These are phyloP conservation scores for Colletotrichum sublineola DNA, from an alignment of 2,329 filamentous ascomycete genomes.

Conservation along the genomic window DNA sequence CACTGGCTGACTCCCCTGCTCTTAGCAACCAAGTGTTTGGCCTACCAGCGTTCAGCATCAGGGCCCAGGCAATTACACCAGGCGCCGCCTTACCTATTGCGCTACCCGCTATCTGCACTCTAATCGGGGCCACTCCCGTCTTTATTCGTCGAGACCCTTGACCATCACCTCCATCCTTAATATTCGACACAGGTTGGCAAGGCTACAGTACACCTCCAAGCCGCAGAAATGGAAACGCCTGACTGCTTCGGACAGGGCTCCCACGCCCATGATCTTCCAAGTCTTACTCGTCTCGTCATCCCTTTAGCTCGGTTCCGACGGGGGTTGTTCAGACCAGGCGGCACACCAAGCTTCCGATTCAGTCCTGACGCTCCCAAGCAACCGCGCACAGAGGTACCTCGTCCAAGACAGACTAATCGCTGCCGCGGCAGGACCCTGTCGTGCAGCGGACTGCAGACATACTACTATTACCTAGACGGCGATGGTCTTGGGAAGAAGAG, in stretches of 20 bases:
- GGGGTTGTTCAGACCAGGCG: constrained; percentile 21
- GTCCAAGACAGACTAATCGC: background rate
- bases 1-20: constrained; percentile 31
- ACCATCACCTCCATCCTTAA: constrained; percentile 15
- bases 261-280: constrained; percentile 30
- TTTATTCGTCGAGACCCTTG: constrained; percentile 29
- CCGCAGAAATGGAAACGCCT: constrained; percentile 35
- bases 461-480: background rate
- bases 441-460: constrained; percentile 1
- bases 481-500: background rate
- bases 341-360: constrained; percentile 26
- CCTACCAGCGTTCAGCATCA: constrained; percentile 27
- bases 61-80: constrained; percentile 23
- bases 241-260: constrained; percentile 35
- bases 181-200: constrained; percentile 36
- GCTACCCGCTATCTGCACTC: constrained; percentile 35
- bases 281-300: constrained; percentile 38
- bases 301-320: constrained; percentile 23
- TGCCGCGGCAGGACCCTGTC: background rate
- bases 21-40: constrained; percentile 24
- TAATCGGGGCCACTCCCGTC: constrained; percentile 36
- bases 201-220: constrained; percentile 29
- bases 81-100: constrained; percentile 33
- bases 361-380: constrained; percentile 10
- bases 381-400: constrained; percentile 3